A percentile compares a stretch with the other conserved stretches of the same genome.
phyloP scores from a whole-genome alignment of 352 stramenopile species.

The Saprolegnia parasitica region DNA sequence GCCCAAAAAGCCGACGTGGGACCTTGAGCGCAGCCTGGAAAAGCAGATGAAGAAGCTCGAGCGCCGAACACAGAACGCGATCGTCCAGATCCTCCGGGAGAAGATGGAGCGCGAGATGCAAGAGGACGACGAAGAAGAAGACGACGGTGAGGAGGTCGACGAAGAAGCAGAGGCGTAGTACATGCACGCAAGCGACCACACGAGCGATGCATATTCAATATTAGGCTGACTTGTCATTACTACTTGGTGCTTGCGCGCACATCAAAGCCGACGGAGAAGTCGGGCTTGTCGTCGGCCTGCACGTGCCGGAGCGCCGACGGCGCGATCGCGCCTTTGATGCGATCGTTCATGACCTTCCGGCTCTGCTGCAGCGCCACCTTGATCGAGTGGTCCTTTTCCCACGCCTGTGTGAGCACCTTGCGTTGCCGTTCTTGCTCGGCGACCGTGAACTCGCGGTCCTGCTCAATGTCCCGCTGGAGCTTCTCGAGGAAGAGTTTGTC shows the following conservation, averaged over 20 bases:
- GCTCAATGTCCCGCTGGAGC: conserved; percentile 54
- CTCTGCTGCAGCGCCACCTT: conserved; percentile 57
- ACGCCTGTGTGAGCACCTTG: conserved; percentile 55
- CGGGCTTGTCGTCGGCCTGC: conserved; percentile 31
- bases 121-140: conserved; percentile 52
- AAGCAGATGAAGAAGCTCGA: conserved; percentile 85
- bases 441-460: conserved; percentile 50
- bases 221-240: background rate
- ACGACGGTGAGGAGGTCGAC: conserved; percentile 46
- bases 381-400: conserved; percentile 55
- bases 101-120: conserved; percentile 73
- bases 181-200: background rate
- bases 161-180: conserved; percentile 38
- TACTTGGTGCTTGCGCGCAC: conserved; percentile 44
- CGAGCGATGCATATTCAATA: conserved; percentile 8
- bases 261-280: conserved; percentile 73
- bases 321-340: conserved; percentile 33
- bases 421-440: conserved; percentile 51
- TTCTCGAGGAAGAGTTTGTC: conserved; percentile 52
- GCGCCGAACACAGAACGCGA: conserved; percentile 75
- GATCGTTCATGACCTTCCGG: conserved; percentile 29
- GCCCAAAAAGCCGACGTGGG: conserved; percentile 81
- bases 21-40: conserved; percentile 82
- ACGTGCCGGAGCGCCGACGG: conserved; percentile 14
- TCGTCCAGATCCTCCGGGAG: conserved; percentile 82